A percentile compares a stretch with the other conserved stretches of the same genome.
Conservation (phyloP, 768 basidiomycete species). For the Pulveroboletus sp. region DNA sequence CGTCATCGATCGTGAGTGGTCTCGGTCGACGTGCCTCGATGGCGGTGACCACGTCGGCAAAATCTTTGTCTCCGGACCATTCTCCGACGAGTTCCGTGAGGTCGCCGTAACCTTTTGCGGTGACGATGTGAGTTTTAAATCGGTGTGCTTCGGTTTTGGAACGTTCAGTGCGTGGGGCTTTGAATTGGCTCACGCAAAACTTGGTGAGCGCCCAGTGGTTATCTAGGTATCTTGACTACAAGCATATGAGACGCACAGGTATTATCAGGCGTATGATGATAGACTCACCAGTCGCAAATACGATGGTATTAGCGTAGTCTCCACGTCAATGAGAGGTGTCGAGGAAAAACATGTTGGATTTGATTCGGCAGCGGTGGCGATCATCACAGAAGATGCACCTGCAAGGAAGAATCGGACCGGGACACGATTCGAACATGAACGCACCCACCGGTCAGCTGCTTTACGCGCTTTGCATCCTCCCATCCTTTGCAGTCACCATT, state of each 20-base stretch:
- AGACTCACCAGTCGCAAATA: conserved; percentile 72
- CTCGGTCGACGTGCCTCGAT: conserved; percentile 35
- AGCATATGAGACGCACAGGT: conserved; percentile 1
- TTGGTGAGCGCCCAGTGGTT: conserved; percentile 86
- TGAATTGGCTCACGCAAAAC: conserved; percentile 84
- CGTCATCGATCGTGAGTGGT: conserved; percentile 14
- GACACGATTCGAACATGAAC: background rate
- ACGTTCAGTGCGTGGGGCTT: conserved; percentile 54
- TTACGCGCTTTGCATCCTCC: conserved; percentile 75
- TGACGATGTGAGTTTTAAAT: conserved; percentile 50
- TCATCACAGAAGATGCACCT: conserved; percentile 93
- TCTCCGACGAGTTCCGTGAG: conserved; percentile 49
- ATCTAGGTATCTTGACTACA: conserved; percentile 68
- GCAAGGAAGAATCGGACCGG: background rate
- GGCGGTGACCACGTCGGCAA: conserved; percentile 49
- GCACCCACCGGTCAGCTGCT: conserved; percentile 66
- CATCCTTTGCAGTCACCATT: conserved; percentile 89
- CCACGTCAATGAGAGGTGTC: conserved; percentile 65
- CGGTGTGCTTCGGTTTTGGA: conserved; percentile 59
- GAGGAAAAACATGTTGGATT: conserved; percentile 88
- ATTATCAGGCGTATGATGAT: background rate
- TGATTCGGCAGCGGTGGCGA: conserved; percentile 90
- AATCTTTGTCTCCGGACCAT: conserved; percentile 63
- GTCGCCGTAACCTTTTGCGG: conserved; percentile 61
- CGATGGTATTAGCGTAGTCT: conserved; percentile 63